Evolutionary conservation across 345 rosid species (phyloP).

Genomic region (Boechera divaricarpa): DNA sequence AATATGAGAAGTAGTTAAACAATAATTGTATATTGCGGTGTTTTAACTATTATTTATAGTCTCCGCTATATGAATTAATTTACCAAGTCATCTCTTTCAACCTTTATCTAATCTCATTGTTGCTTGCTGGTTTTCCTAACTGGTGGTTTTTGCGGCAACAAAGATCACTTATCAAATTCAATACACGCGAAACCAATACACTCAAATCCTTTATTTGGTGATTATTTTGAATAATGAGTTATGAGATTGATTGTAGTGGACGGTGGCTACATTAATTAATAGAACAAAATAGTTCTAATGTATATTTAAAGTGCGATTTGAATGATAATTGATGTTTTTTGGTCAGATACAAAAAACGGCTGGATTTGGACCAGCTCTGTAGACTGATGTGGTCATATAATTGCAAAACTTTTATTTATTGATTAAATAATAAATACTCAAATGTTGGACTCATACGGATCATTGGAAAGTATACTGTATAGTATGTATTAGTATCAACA

Average conservation of each 20-base stretch:
- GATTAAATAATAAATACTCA: neutral
- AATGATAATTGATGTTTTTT: constrained; percentile 25
- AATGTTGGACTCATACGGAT: constrained; percentile 11
- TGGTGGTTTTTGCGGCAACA: neutral
- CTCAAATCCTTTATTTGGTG: neutral
- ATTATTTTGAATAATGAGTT: neutral
- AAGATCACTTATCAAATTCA: neutral
- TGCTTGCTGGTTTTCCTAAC: neutral
- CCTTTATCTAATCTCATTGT: neutral
- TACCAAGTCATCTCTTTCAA: neutral
- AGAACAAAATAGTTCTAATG: constrained; percentile 15
- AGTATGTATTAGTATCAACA: neutral
- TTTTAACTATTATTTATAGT: neutral
- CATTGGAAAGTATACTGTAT: neutral
- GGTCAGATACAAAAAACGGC: constrained; percentile 43
- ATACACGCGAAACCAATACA: constrained; percentile 11
- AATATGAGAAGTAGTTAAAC: neutral
- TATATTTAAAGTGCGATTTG: constrained; percentile 22
- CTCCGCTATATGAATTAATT: neutral
- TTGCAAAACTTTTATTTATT: constrained; percentile 1
- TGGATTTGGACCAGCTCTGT: constrained; percentile 29
- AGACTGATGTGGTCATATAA: constrained; percentile 17
- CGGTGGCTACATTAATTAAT: constrained; percentile 36
- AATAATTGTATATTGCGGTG: too few species aligned
- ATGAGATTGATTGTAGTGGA: constrained; percentile 29